Conservation (phyloP, 2,329 filamentous ascomycete genomes). For the Ophiostoma populinum region DNA sequence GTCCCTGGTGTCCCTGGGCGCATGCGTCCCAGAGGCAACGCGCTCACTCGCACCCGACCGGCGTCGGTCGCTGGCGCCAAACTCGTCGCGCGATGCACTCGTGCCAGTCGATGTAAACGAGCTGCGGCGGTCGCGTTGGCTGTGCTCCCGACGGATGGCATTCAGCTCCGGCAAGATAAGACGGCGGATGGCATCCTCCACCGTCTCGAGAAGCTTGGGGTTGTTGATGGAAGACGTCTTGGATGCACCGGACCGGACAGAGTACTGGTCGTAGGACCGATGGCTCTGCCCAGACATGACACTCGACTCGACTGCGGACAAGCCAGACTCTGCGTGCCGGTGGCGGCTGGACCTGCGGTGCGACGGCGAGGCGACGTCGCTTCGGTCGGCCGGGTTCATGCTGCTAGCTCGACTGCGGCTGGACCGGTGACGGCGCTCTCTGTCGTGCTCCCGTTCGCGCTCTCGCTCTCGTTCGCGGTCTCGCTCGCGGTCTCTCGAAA, state of each 20-base stretch:
- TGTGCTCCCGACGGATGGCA: conserved; percentile 78
- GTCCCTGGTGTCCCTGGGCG: too few relatives aligned
- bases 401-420: conserved; percentile 34
- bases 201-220: conserved; percentile 74
- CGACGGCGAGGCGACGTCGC: conserved; percentile 25
- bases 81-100: conserved; percentile 36
- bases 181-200: conserved; percentile 81
- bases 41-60: conserved; percentile 41
- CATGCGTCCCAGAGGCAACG: conserved; percentile 15
- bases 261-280: conserved; percentile 37
- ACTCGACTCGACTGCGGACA: conserved; percentile 37
- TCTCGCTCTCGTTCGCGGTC: conserved; percentile 8
- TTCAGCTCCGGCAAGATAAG: conserved; percentile 84
- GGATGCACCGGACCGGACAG: conserved; percentile 31
- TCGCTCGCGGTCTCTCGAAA: conserved; percentile 1
- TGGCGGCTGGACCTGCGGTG: conserved; percentile 33
- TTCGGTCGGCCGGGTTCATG: conserved; percentile 26
- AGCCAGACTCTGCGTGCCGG: conserved; percentile 32
- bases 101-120: conserved; percentile 42
- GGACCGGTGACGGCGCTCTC: conserved; percentile 27
- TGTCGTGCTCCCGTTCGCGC: conserved; percentile 14
- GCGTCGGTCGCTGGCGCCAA: conserved; percentile 37
- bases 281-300: conserved; percentile 37
- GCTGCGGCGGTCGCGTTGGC: conserved; percentile 52
- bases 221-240: conserved; percentile 67